A percentile compares a stretch with the other conserved stretches of the same genome.
Evolutionary conservation across 2,329 filamentous ascomycete species (phyloP).

Genomic region (Alternaria ventricosa): DNA sequence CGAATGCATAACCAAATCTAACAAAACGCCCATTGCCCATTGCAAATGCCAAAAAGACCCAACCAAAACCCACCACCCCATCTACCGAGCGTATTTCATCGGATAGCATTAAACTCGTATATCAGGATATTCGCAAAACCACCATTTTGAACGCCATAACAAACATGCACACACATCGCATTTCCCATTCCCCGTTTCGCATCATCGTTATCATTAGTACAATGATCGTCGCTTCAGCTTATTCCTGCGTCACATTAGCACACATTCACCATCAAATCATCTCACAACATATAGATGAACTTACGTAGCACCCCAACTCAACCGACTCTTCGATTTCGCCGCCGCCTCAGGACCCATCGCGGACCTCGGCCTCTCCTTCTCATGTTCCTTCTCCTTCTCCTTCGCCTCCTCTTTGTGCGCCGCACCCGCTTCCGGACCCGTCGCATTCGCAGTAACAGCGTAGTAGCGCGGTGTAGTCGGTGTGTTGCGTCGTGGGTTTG

Average conservation of each 20-base stretch:
- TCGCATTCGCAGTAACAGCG: slow-evolving; percentile 11
- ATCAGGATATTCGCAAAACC: slow-evolving; percentile 3
- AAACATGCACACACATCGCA: not conserved
- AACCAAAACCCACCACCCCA: not conserved
- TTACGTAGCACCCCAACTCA: slow-evolving; percentile 33
- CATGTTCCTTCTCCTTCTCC: not conserved
- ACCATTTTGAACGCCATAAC: not conserved
- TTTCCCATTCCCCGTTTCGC: not conserved
- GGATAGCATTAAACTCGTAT: not conserved
- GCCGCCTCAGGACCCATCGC: slow-evolving; percentile 3
- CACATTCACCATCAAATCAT: not conserved
- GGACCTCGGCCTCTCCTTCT: slow-evolving; percentile 12
- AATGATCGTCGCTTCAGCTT: slow-evolving; percentile 22
- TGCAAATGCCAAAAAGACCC: not conserved
- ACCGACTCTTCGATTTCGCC: slow-evolving; percentile 18
- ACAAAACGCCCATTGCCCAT: not conserved
- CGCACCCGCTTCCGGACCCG: not conserved
- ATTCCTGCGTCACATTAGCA: slow-evolving; percentile 13
- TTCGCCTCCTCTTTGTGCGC: not conserved
- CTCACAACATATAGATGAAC: no score
- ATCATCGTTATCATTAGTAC: not conserved
- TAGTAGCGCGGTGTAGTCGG: slow-evolving; percentile 24
- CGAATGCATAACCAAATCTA: not conserved
- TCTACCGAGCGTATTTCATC: not conserved
- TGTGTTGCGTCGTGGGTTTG: not conserved